Conservation (phyloP, 352 stramenopile species). For the Thraustotheca clavata region DNA sequence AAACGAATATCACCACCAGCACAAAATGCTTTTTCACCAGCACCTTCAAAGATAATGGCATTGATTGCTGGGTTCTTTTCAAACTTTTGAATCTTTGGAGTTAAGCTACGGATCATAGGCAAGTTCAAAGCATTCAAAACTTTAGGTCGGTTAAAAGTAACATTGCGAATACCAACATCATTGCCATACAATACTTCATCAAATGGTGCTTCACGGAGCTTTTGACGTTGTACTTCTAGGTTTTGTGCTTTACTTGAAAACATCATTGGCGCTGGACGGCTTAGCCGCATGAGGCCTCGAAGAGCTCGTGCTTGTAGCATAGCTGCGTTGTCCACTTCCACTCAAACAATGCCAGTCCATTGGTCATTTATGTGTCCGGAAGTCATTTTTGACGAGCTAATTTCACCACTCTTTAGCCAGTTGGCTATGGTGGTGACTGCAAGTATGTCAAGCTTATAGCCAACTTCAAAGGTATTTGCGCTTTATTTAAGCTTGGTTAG, state of each 20-base stretch:
- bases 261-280: not conserved
- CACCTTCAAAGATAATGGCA: constrained; percentile 73
- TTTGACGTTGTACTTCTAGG: constrained; percentile 10
- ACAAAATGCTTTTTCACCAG: constrained; percentile 88
- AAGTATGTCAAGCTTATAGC: constrained; percentile 15
- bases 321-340: too few relatives aligned
- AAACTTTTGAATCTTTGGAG: constrained; percentile 76
- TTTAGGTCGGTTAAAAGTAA: constrained; percentile 88
- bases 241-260: constrained; percentile 4
- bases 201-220: constrained; percentile 29
- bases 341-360: too few relatives aligned
- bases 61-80: constrained; percentile 72
- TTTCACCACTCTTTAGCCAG: too few relatives aligned
- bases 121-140: constrained; percentile 89
- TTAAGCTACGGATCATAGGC: constrained; percentile 88
- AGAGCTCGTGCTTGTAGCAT: not conserved
- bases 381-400: too few relatives aligned
- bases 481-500: too few relatives aligned
- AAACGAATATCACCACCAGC: constrained; percentile 92
- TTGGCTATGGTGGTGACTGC: too few relatives aligned
- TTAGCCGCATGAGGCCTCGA: constrained; percentile 5
- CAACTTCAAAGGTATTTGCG: too few relatives aligned
- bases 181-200: constrained; percentile 66
- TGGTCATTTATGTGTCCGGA: too few relatives aligned
- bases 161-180: constrained; percentile 63